Conservation (phyloP, 2,329 filamentous ascomycete species). For the Verticillium dahliae region DNA sequence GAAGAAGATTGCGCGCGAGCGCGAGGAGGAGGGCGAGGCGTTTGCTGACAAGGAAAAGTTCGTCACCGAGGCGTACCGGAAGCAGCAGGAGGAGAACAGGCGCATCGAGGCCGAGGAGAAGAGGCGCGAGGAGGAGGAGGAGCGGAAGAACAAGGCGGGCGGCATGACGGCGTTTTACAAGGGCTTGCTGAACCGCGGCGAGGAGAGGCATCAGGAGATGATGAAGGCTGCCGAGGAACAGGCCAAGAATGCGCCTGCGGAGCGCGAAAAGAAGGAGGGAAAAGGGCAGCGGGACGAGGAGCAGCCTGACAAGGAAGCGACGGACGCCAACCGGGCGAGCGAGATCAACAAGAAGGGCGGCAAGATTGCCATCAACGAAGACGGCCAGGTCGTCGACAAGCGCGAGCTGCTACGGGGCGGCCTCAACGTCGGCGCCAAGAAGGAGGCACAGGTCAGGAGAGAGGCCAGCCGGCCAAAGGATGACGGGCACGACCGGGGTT, state of each 20-base stretch:
- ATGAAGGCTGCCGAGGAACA: slow-evolving; percentile 59
- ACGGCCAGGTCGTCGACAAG: slow-evolving; percentile 78
- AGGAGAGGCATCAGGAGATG: slow-evolving; percentile 62
- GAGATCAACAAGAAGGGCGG: slow-evolving; percentile 59
- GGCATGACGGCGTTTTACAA: slow-evolving; percentile 77
- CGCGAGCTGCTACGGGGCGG: slow-evolving; percentile 71
- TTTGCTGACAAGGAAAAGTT: slow-evolving; percentile 81
- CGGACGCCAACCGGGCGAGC: slow-evolving; percentile 57
- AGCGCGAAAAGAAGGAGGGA: slow-evolving; percentile 20
- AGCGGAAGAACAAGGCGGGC: slow-evolving; percentile 56
- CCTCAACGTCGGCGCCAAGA: slow-evolving; percentile 63
- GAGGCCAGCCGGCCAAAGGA: slow-evolving; percentile 7
- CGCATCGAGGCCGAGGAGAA: slow-evolving; percentile 67
- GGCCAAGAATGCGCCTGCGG: slow-evolving; percentile 32
- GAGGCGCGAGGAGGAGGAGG: slow-evolving; percentile 55
- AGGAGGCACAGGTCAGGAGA: slow-evolving; percentile 37
- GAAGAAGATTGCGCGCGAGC: slow-evolving; percentile 70
- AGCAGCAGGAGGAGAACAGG: slow-evolving; percentile 70
- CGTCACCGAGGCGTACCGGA: slow-evolving; percentile 76
- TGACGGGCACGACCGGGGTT: slow-evolving; percentile 1
- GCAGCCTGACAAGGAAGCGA: slow-evolving; percentile 38
- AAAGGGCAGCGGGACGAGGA: slow-evolving; percentile 1
- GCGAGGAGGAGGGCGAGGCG: slow-evolving; percentile 74
- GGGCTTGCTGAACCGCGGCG: slow-evolving; percentile 63
- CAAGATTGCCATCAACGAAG: slow-evolving; percentile 67